Percentiles rank a stretch among this genome's conserved stretches.
Evolutionary conservation across 352 stramenopile genomes (phyloP).

Genomic region (Phytophthora cryptogea): DNA sequence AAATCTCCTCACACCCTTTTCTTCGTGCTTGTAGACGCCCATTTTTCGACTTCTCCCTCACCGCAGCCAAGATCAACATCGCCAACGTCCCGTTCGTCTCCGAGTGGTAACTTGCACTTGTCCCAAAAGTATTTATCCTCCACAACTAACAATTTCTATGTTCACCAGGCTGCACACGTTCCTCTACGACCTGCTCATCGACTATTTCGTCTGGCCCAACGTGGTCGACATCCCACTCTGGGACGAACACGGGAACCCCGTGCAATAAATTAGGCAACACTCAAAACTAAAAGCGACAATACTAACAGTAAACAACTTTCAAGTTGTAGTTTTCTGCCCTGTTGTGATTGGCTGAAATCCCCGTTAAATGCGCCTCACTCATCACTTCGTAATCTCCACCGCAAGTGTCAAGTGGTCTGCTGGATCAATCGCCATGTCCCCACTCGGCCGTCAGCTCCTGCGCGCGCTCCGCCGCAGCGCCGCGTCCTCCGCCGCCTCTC

Average conservation of each 20-base stretch:
- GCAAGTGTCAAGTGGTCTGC: conserved; percentile 6
- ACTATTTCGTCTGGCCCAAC: conserved; percentile 83
- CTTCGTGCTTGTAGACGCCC: conserved; percentile 45
- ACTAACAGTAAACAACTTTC: background rate
- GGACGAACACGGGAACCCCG: conserved; percentile 45
- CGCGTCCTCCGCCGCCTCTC: conserved; percentile 7
- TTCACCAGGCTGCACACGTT: conserved; percentile 70
- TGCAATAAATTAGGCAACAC: conserved; percentile 6
- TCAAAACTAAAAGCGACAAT: background rate
- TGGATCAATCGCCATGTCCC: conserved; percentile 35
- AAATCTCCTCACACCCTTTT: background rate
- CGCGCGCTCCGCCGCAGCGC: conserved; percentile 32
- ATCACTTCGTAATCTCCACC: conserved; percentile 22
- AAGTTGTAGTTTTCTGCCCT: conserved; percentile 9
- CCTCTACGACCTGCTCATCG: conserved; percentile 70
- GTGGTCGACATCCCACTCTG: conserved; percentile 71
- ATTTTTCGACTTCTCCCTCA: conserved; percentile 79
- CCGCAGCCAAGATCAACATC: conserved; percentile 84
- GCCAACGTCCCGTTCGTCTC: conserved; percentile 81
- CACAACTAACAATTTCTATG: background rate
- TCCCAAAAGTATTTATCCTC: no score
- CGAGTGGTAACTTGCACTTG: conserved; percentile 49
- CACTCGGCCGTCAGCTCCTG: conserved; percentile 33
- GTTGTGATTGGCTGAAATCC: conserved; percentile 7
- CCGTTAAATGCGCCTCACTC: conserved; percentile 2